Conservation (phyloP, 1,139 yeast species). For the Spathaspora jeffriesii region DNA sequence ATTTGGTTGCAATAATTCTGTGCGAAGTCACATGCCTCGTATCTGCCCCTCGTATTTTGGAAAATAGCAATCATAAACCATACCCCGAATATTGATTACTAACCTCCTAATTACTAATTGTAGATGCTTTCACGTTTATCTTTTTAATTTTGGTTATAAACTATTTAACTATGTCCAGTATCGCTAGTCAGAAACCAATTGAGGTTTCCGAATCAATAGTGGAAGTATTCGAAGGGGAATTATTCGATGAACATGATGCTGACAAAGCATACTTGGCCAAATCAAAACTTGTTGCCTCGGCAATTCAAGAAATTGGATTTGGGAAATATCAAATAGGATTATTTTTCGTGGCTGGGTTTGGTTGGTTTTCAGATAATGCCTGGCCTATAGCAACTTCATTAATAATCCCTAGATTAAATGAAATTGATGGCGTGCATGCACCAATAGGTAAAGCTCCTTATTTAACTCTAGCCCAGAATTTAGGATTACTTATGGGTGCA, state of each 20-base stretch:
- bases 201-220: slow-evolving; percentile 5
- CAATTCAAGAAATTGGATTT: slow-evolving; percentile 43
- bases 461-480: slow-evolving; percentile 41
- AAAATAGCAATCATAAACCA: background rate
- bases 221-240: slow-evolving; percentile 7
- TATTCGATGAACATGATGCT: slow-evolving; percentile 23
- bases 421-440: slow-evolving; percentile 38
- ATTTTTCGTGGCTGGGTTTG: slow-evolving; percentile 45
- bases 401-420: slow-evolving; percentile 33
- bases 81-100: no score
- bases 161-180: background rate
- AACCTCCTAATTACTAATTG: background rate
- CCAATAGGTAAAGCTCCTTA: slow-evolving; percentile 37
- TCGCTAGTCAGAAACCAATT: background rate
- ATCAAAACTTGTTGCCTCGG: slow-evolving; percentile 30
- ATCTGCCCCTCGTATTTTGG: background rate
- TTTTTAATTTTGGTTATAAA: background rate
- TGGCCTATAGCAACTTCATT: slow-evolving; percentile 44
- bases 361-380: slow-evolving; percentile 46
- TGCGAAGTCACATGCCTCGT: no score
- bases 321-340: slow-evolving; percentile 43
- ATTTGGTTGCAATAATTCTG: no score
- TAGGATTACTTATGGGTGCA: slow-evolving; percentile 45
- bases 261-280: slow-evolving; percentile 31
- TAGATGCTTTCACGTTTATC: background rate